phyloP scores from a whole-genome alignment of 2,329 filamentous ascomycete genomes.

The Diaporthe ampelina region DNA sequence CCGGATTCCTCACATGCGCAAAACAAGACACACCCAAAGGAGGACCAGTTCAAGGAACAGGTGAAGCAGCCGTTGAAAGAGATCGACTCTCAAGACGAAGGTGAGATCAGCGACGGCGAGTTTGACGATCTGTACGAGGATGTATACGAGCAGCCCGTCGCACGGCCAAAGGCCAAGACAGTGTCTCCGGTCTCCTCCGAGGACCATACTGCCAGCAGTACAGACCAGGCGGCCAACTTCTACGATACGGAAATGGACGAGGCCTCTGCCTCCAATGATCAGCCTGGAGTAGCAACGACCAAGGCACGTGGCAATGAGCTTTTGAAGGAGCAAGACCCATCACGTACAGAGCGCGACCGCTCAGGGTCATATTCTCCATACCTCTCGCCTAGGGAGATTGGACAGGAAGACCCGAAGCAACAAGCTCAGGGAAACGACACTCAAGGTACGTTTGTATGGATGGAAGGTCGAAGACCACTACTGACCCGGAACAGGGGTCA shows the following conservation, averaged over 20 bases:
- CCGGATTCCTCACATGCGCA: conserved; percentile 22
- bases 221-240: conserved; percentile 46
- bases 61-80: conserved; percentile 29
- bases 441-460: conserved; percentile 7
- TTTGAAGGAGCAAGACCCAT: conserved; percentile 45
- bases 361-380: conserved; percentile 68
- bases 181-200: conserved; percentile 11
- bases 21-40: conserved; percentile 1
- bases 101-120: conserved; percentile 81
- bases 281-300: conserved; percentile 41
- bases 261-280: conserved; percentile 40
- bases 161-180: neutral
- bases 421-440: neutral
- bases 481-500: conserved; percentile 14
- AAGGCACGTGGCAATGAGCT: conserved; percentile 38
- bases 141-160: conserved; percentile 48
- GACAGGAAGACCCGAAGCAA: conserved; percentile 44
- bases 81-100: conserved; percentile 70
- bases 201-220: conserved; percentile 4
- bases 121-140: conserved; percentile 68
- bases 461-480: neutral
- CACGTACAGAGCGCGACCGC: conserved; percentile 54
- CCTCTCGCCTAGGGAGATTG: conserved; percentile 64
- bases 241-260: conserved; percentile 49
- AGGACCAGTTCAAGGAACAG: conserved; percentile 9